Conservation (phyloP, 108 stramenopile genomes). For the Cyclotella atomus region DNA sequence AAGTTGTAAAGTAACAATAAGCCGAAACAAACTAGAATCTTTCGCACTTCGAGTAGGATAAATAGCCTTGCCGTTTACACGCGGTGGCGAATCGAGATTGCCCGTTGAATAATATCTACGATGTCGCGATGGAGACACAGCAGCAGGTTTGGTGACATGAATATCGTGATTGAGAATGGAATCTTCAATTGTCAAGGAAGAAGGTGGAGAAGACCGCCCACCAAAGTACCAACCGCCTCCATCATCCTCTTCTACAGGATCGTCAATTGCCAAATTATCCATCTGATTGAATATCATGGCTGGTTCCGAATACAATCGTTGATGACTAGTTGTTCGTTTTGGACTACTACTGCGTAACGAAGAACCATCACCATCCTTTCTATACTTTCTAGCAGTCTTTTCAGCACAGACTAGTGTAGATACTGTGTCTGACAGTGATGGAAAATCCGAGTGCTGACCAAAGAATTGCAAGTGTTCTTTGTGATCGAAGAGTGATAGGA, state of each 20-base stretch:
- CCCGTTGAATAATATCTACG: constrained; percentile 22
- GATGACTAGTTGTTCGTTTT: constrained; percentile 4
- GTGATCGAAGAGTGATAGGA: constrained; percentile 27
- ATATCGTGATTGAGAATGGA: background rate
- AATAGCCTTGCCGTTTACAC: background rate
- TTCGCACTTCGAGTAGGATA: constrained; percentile 46
- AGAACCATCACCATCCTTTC: constrained; percentile 8
- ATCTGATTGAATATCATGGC: background rate
- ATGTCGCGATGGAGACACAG: background rate
- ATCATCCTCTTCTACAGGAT: constrained; percentile 41
- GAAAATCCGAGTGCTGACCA: constrained; percentile 33
- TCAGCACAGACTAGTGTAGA: constrained; percentile 23
- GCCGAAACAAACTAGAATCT: constrained; percentile 73
- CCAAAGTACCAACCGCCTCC: constrained; percentile 36
- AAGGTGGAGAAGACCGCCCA: background rate
- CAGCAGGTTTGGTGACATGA: background rate
- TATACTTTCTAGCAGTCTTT: constrained; percentile 32
- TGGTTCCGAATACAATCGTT: constrained; percentile 15
- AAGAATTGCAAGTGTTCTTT: constrained; percentile 40
- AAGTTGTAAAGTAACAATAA: constrained; percentile 75
- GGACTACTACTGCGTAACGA: background rate
- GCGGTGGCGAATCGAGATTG: background rate
- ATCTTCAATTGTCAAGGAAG: background rate
- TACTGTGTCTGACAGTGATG: constrained; percentile 31
- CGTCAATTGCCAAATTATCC: constrained; percentile 31